Evolutionary conservation across 106 monocot genomes (phyloP).

Genomic region (Cymbidium sinense): DNA sequence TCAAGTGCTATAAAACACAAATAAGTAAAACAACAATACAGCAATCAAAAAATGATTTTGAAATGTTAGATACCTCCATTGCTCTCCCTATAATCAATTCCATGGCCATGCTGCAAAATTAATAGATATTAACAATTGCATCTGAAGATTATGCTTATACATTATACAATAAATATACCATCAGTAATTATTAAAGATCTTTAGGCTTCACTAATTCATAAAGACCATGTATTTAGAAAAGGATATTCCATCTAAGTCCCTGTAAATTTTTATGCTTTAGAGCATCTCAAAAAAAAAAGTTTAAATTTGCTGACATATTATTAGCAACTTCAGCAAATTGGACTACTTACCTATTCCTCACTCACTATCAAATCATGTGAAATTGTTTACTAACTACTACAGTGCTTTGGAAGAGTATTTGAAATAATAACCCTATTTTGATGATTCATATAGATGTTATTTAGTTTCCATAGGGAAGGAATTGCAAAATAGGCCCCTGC

Average conservation of each 20-base stretch:
- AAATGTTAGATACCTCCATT: slow-evolving; percentile 30
- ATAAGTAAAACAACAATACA: background rate
- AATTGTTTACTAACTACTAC: too few relatives aligned
- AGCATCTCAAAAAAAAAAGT: background rate
- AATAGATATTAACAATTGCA: background rate
- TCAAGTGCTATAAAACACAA: background rate
- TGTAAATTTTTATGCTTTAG: background rate
- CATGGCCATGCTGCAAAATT: slow-evolving; percentile 27
- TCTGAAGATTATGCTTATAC: background rate
- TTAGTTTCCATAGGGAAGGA: background rate
- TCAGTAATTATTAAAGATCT: background rate
- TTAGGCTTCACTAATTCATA: too few relatives aligned
- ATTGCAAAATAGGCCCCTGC: background rate
- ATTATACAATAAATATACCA: background rate
- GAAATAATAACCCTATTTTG: background rate
- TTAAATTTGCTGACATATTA: background rate
- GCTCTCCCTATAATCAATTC: slow-evolving; percentile 15
- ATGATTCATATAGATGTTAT: background rate
- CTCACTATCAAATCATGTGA: too few relatives aligned
- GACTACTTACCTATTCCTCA: too few relatives aligned
- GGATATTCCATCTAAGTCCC: background rate
- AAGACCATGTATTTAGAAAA: background rate
- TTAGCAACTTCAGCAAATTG: background rate
- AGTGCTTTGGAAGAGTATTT: background rate
- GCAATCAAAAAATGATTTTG: slow-evolving; percentile 6